Evolutionary conservation across 768 basidiomycete species (phyloP).

Genomic region (Kwoniella botswanensis): DNA sequence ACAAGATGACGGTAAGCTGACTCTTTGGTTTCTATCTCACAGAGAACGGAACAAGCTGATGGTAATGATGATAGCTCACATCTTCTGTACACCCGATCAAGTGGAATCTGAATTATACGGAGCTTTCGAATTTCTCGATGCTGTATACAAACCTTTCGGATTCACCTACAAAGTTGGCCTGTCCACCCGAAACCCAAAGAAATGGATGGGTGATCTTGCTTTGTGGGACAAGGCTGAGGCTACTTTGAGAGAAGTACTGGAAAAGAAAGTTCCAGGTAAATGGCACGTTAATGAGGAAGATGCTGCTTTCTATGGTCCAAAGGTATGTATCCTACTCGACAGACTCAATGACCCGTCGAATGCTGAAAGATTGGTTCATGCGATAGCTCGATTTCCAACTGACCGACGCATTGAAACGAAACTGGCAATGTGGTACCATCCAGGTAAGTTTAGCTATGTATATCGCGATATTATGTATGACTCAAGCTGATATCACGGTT

Average conservation of each 20-base stretch:
- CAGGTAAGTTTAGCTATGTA: conserved; percentile 41
- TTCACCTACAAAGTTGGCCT: conserved; percentile 92
- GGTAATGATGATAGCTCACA: conserved; percentile 65
- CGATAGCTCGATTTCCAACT: conserved; percentile 86
- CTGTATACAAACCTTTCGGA: conserved; percentile 90
- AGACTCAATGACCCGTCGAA: too few relatives aligned
- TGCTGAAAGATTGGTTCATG: neutral
- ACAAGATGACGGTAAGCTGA: conserved; percentile 77
- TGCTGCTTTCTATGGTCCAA: conserved; percentile 99
- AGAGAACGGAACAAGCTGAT: conserved; percentile 6
- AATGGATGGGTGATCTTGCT: conserved; percentile 83
- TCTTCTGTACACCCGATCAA: conserved; percentile 94
- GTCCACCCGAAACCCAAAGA: conserved; percentile 89
- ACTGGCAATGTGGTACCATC: conserved; percentile 98
- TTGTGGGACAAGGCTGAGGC: conserved; percentile 88
- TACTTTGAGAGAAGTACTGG: conserved; percentile 65
- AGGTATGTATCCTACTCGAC: conserved; percentile 57
- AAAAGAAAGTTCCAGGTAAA: conserved; percentile 80
- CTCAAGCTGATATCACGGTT: conserved; percentile 2
- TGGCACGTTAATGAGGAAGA: conserved; percentile 96
- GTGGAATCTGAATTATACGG: conserved; percentile 83
- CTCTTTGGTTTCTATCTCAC: neutral
- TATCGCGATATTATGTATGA: neutral
- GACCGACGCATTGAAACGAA: conserved; percentile 84
- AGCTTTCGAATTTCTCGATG: conserved; percentile 93